Evolutionary conservation across 495 filamentous ascomycete species (phyloP), one percentile per base, ranked within the genome.

Genomic region (Penicillium paxilli): DNA sequence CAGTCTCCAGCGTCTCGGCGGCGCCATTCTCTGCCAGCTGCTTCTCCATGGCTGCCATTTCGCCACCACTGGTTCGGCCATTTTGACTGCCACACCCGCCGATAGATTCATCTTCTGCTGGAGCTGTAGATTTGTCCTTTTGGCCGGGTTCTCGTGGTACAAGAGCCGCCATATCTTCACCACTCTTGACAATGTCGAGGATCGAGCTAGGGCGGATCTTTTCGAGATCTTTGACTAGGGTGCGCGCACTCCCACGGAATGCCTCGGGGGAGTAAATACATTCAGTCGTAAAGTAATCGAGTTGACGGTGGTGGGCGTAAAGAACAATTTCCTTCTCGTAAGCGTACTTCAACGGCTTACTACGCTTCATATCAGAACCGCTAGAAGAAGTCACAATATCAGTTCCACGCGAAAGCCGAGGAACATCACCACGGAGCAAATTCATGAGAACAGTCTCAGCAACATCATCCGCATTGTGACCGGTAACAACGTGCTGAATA

Each of bases 381-480:
- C 77, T 70, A 59, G 87, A 87, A 46, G 83, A 87, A 7, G 94
- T 98, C 5, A 97, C 80, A 57, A 98, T 97, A 52, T 85, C 92
- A n/a, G 94, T 97, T 50, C 89, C 91, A 35, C 94, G 78, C 21
- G 91, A 88, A 21, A 98, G 77, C 23, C 94, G 85, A 1, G 94
- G 87, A 35, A 98, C 67, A 74, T 98, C 94, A 17, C 92, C 94
- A 23, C 94, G 82, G 8, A 98, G 78, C 37, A 98, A 70, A 65
- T 98, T 98, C 94, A 98, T 98, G 67, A 98, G 78, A 25, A 98
- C 89, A 10, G 94, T 98, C 78, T 98, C 94, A n/a, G 94, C 94
- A 20, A 97, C 87, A 71, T 98, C 94, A 56, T 98, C 94, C 9
- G 95, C 94, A 68, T 98, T 98, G 69, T 98, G 94, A 1, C 94